Evolutionary conservation across 306 rosid species (phyloP), one percentile per base, ranked within the genome.

Genomic region (Prinsepia uniflora): DNA sequence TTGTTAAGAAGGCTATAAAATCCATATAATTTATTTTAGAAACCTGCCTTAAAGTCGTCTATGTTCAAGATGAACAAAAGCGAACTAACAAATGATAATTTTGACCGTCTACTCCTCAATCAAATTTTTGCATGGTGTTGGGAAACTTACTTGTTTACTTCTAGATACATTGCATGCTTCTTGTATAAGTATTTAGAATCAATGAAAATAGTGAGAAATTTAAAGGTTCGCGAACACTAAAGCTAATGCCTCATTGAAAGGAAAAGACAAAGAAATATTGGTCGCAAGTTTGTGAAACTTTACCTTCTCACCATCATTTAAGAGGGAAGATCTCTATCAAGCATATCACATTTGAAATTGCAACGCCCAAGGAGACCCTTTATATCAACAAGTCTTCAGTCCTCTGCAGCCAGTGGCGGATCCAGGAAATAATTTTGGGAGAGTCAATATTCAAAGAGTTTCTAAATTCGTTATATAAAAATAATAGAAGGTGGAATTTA

Each of bases 261-360:
- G 61, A 58, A 72, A 80, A 8, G 43, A 24, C 30, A 2, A 24
- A 24, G 13, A 58, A 11, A 8, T 0, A 24, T 30, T 18, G 30
- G 40, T 30, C 46, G 7, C 55, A 65, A 30, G 54, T n/a, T 20
- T 24, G 11, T 45, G 3, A 45, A 40, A 41, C 13, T 59, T 68
- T 86, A 90, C 98, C 97, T 94, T 94, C 95, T 94, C 98, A 55
- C 98, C 98, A 77, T 96, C 98, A 77, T 97, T 94, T 76, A 94
- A 79, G 36, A 90, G 85, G 54, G 97, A 87, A 82, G 90, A 95
- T 84, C 89, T 68, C 96, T 90, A 70, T 94, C 97, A 82, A 94
- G 98, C 97, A 90, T 94, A 72, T 90, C 95, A 36, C 91, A 68
- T 81, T 94, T 94, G 81, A 94, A 90, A 84, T 94, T 94, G 82